Evolutionary conservation across 2,329 filamentous ascomycete species (phyloP).

Genomic region (Dactylonectria estremocensis): DNA sequence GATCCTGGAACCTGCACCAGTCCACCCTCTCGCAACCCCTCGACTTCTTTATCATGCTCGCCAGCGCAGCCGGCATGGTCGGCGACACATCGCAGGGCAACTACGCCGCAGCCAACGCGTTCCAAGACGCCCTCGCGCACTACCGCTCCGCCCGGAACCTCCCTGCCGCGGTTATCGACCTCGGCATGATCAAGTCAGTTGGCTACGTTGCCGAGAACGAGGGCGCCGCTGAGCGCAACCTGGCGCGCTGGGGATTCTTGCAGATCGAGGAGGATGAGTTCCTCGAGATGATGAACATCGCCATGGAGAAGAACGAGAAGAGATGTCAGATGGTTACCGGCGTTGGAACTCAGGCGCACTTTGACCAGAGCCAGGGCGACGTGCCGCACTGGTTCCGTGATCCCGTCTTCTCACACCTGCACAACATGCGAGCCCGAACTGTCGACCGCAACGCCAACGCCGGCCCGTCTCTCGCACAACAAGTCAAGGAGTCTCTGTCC

Average conservation of each 20-base stretch:
- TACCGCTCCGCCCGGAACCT: slow-evolving; percentile 3
- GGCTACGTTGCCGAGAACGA: neutral
- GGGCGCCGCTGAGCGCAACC: slow-evolving; percentile 16
- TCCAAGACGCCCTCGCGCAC: slow-evolving; percentile 17
- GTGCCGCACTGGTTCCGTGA: slow-evolving; percentile 25
- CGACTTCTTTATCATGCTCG: slow-evolving; percentile 20
- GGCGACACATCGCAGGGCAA: slow-evolving; percentile 17
- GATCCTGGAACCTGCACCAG: slow-evolving; percentile 14
- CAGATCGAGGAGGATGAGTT: slow-evolving; percentile 24
- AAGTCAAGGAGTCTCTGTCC: slow-evolving; percentile 14
- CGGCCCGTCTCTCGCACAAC: slow-evolving; percentile 10
- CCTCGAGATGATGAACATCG: slow-evolving; percentile 16
- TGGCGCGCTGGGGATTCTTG: slow-evolving; percentile 22
- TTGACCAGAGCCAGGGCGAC: slow-evolving; percentile 20
- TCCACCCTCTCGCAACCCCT: slow-evolving; percentile 1
- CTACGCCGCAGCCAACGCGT: slow-evolving; percentile 19
- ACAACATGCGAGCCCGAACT: slow-evolving; percentile 18
- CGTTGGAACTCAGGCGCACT: slow-evolving; percentile 22
- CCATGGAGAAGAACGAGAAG: slow-evolving; percentile 6
- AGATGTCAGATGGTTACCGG: slow-evolving; percentile 19
- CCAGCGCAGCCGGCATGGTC: slow-evolving; percentile 14
- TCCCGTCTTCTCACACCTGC: slow-evolving; percentile 22
- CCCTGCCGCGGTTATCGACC: slow-evolving; percentile 7
- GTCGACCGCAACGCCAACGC: slow-evolving; percentile 13
- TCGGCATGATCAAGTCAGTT: neutral